A percentile compares a stretch with the other conserved stretches of the same genome.
Evolutionary conservation across 2,329 filamentous ascomycete genomes (phyloP).

Genomic region (Aspergillus aculeatinus): DNA sequence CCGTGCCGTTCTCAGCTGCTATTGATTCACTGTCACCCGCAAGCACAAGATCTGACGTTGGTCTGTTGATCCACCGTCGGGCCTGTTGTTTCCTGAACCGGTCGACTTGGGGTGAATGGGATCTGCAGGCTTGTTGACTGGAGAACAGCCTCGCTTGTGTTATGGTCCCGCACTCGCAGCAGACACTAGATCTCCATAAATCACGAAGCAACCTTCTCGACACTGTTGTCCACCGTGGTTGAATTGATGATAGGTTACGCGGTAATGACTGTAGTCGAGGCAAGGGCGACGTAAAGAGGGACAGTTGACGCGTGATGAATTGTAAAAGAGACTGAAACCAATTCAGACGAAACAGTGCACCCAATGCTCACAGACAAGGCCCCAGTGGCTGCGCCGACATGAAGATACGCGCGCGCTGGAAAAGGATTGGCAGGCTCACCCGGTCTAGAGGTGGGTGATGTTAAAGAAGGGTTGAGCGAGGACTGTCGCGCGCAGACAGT

Average conservation of each 20-base stretch:
- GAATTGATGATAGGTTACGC: not conserved
- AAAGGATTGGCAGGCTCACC: not conserved
- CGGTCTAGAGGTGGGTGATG: not conserved
- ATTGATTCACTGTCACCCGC: not conserved
- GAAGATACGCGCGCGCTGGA: not conserved
- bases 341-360: slow-evolving; percentile 5
- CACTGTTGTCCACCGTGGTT: not conserved
- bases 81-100: not conserved
- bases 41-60: no score
- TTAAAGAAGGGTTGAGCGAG: not conserved
- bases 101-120: not conserved
- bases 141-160: not conserved
- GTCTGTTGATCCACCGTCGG: no score
- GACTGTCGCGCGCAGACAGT: not conserved
- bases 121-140: not conserved
- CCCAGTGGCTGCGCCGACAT: not conserved
- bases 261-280: slow-evolving; percentile 2
- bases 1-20: not conserved
- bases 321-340: slow-evolving; percentile 1
- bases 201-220: not conserved
- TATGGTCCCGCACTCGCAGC: not conserved
- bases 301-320: slow-evolving; percentile 3
- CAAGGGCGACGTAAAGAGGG: not conserved
- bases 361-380: not conserved
- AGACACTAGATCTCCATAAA: not conserved